Base-by-base conservation (phyloP, 2,329 filamentous ascomycete genomes). In the Talaromyces sp. region DNA sequence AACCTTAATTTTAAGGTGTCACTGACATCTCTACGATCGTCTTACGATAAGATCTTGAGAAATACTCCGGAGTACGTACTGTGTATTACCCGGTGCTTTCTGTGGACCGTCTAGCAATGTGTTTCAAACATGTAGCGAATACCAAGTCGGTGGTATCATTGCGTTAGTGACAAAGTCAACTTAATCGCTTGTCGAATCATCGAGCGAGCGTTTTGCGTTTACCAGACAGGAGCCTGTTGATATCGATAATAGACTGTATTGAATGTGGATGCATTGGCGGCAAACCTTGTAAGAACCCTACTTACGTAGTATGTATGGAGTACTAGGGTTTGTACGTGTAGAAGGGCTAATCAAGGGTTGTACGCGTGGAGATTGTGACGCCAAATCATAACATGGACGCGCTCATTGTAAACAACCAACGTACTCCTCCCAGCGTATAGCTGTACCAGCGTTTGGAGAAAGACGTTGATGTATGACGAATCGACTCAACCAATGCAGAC, bases 121-220 rank as follows among this genome's bases (percentile, higher is more conserved):
- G 7, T 7, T 31, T 31, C 1, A 31, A 6, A 7, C 45, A 47
- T 31, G 24, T 47, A 7, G 50, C 9, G 19, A 33, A 37, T 54
- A 27, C 11, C 16, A 19, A 27, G n/a, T 8, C 24, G 19, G 7
- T 22, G 56, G 5, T 59, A n/a, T 22, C 37, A 56, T 19, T 14
- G 31, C 6, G 11, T 37, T 22, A 19, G 27, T 4, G 19, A 41
- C 11, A 43, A 33, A 10, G n/a, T 11, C 22, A 45, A 59, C 56
- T 59, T 60, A 62, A 54, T 33, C 61, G 61, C 48, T 48, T 50
- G 50, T 62, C 63, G 54, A 69, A 68, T 69, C 65, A 65, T 63
- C 62, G 31, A 45, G 41, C 31, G 39, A 60, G 39, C 60, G 63
- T 45, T 45, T 66, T 66, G 67, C 61, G 67, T 70, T 58, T 61